A percentile compares a stretch with the other conserved stretches of the same genome.
These are phyloP conservation scores for Cymbidium sinense DNA, from an alignment of 106 monocot genomes.

Conservation along the genomic window DNA sequence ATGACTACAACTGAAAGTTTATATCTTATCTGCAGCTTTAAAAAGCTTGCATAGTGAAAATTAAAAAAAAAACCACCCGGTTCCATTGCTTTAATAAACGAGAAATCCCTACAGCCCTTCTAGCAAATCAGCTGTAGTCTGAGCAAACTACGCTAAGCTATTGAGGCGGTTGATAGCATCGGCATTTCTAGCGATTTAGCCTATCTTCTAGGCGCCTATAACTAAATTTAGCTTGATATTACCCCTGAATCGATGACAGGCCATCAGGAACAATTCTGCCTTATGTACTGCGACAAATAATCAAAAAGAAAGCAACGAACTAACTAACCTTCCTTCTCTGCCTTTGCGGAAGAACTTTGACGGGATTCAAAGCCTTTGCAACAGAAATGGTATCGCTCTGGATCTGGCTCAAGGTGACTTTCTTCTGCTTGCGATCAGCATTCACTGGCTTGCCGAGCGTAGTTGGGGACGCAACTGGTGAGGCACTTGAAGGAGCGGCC, in stretches of 20 bases:
- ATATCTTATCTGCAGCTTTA: not conserved
- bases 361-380: conserved; percentile 91
- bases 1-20: not conserved
- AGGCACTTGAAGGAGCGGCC: conserved; percentile 13
- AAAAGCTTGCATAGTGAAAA: not conserved
- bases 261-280: not conserved
- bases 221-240: not conserved
- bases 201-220: not conserved
- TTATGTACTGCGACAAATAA: not conserved
- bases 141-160: not conserved
- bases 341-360: conserved; percentile 43
- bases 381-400: conserved; percentile 92
- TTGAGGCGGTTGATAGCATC: not conserved
- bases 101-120: not conserved
- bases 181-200: not conserved
- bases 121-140: not conserved
- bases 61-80: not conserved
- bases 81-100: not conserved
- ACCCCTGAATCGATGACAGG: not conserved
- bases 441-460: conserved; percentile 61
- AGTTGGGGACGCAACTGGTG: conserved; percentile 21
- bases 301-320: not conserved
- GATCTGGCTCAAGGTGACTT: conserved; percentile 75
- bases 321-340: conserved; percentile 62
- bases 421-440: conserved; percentile 65